Base-by-base conservation (phyloP, 2,329 filamentous ascomycete genomes). In the Exutisphaerella laricina region DNA sequence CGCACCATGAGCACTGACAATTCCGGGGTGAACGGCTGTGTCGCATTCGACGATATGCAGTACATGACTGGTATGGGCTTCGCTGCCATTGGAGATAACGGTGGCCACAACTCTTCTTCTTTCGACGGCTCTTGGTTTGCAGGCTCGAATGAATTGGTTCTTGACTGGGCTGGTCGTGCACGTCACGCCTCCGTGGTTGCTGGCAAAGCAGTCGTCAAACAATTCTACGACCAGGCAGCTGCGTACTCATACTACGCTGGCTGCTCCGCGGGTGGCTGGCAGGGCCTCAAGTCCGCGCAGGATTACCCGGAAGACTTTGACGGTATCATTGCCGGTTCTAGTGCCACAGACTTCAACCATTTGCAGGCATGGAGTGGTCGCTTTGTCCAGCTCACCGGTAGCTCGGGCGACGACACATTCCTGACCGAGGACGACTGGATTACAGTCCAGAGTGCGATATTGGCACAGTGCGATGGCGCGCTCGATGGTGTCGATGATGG, bases 401-500 rank as follows among this genome's bases (percentile, higher is more conserved):
- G 48, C 23, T 57, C 50, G 43, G 68, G 53, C 4, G 57, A 69
- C 62, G 6, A 64, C 56, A 22, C 66, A 58, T 73, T 70, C 49
- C 59, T 73, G 18, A 62, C 64, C 1, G 13, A 48, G 23, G 46
- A 56, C 10, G 46, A 67, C 22, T 74, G 70, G 71, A 50, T 58
- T 9, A 55, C 61, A 1, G 68, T 73, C 13, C 66, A 72, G 43
- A 47, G 59, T 12, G 66, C 69, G 35, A 61, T 73, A 25, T 48
- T 76, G 22, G 60, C 62, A 9, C 72, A 76, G 53, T 77, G 74
- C 53, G 73, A 77, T 49, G 67, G 63, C 59, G 53, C 53, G 3
- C 58, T 73, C 5, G 74, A 77, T 49, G 70, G 70, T 13, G 66
- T 67, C 9, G 55, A 59, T 7, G 74, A 77, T 53, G 70, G 70